These are phyloP conservation scores for Penicillium riverlandense DNA, from an alignment of 495 filamentous ascomycete species.

Conservation along the genomic window DNA sequence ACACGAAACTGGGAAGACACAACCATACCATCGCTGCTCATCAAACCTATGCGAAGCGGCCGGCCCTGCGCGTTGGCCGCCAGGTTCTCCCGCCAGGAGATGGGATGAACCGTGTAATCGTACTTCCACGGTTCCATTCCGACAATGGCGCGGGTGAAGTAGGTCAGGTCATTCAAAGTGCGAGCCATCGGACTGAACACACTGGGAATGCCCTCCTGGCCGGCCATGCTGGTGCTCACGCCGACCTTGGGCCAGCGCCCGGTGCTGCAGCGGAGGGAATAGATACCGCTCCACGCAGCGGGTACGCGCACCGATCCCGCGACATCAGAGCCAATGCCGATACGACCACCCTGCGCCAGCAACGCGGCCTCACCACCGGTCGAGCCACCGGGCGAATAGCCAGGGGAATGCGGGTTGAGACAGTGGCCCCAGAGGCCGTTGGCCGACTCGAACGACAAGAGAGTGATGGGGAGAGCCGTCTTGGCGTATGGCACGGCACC, in stretches of 20 bases:
- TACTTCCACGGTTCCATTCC: conserved; percentile 89
- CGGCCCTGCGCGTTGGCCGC: conserved; percentile 51
- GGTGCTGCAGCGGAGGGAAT: conserved; percentile 86
- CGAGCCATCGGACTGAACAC: conserved; percentile 93
- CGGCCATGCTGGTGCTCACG: conserved; percentile 82
- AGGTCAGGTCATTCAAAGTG: conserved; percentile 75
- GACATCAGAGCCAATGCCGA: conserved; percentile 91
- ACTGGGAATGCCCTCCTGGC: conserved; percentile 84
- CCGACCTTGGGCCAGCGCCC: conserved; percentile 89
- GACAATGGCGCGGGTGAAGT: conserved; percentile 75
- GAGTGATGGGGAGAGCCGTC: conserved; percentile 86
- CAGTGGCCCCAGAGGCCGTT: conserved; percentile 86
- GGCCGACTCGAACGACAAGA: conserved; percentile 85
- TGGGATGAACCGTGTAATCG: conserved; percentile 77
- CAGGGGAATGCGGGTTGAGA: conserved; percentile 73
- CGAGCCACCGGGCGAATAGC: conserved; percentile 85
- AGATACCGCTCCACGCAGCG: conserved; percentile 88
- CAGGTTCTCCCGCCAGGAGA: conserved; percentile 64
- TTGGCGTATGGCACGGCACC: conserved; percentile 95
- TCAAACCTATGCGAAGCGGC: conserved; percentile 65
- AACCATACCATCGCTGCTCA: conserved; percentile 64
- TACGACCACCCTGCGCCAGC: conserved; percentile 78
- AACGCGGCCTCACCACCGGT: conserved; percentile 87
- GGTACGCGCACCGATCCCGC: conserved; percentile 86
- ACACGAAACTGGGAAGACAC: background rate